Evolutionary conservation across 2,329 filamentous ascomycete genomes (phyloP).

Genomic region (Penicillium sp.): DNA sequence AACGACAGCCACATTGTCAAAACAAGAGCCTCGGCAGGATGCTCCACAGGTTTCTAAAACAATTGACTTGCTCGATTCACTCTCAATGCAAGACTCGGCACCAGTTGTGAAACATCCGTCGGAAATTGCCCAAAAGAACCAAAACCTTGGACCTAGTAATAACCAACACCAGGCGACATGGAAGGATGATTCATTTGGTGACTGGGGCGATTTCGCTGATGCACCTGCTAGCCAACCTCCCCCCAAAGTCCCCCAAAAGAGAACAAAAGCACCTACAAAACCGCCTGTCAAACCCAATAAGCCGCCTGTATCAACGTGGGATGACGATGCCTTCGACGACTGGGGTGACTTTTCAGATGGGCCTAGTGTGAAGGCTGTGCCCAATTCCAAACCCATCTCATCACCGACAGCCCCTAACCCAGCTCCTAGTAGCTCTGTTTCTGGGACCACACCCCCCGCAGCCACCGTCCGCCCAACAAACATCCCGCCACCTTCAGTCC

Average conservation of each 20-base stretch:
- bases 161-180: constrained; percentile 10
- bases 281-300: constrained; percentile 10
- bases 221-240: constrained; percentile 7
- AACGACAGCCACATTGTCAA: not conserved
- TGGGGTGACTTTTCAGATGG: constrained; percentile 27
- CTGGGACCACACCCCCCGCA: constrained; percentile 14
- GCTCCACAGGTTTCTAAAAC: constrained; percentile 2
- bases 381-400: constrained; percentile 7
- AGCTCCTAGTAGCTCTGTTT: constrained; percentile 15
- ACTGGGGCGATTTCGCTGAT: constrained; percentile 26
- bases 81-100: constrained; percentile 30
- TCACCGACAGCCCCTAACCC: constrained; percentile 11
- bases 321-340: constrained; percentile 21
- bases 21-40: constrained; percentile 1
- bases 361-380: constrained; percentile 6
- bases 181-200: constrained; percentile 21
- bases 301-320: constrained; percentile 18
- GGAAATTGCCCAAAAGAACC: not conserved
- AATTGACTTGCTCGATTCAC: constrained; percentile 31
- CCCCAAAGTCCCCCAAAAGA: constrained; percentile 15
- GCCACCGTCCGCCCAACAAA: constrained; percentile 68
- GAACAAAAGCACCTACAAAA: constrained; percentile 8
- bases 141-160: constrained; percentile 17
- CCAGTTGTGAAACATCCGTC: constrained; percentile 6
- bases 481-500: constrained; percentile 80